These are phyloP conservation scores for Logfia minima DNA, from an alignment of 129 eudicot species.

Conservation along the genomic window DNA sequence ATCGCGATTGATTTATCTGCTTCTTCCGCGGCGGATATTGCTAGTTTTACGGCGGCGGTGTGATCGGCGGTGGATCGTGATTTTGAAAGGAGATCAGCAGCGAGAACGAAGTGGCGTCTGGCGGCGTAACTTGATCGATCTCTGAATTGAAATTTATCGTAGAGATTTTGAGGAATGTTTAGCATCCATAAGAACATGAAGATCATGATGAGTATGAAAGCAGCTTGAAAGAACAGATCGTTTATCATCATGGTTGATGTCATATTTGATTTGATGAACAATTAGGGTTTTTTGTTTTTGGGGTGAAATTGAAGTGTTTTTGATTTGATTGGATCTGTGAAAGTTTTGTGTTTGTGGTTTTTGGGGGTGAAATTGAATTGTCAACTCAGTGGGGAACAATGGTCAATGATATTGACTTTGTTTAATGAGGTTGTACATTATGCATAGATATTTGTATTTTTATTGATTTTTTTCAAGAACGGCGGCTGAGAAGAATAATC, in stretches of 20 bases:
- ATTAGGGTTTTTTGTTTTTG: not conserved
- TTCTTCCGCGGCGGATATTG: constrained; percentile 56
- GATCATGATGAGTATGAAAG: constrained; percentile 26
- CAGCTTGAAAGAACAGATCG: constrained; percentile 57
- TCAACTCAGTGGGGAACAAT: not conserved
- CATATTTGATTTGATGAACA: not conserved
- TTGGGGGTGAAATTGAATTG: not conserved
- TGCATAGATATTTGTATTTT: not conserved
- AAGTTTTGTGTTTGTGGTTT: not conserved
- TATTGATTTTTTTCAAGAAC: not conserved
- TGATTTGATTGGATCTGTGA: not conserved
- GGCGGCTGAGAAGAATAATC: not conserved
- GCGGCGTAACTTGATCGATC: constrained; percentile 45
- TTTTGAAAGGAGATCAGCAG: constrained; percentile 60
- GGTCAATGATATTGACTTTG: not conserved
- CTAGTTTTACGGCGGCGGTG: constrained; percentile 34
- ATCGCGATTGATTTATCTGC: constrained; percentile 56
- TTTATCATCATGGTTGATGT: constrained; percentile 36
- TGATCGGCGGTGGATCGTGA: constrained; percentile 41
- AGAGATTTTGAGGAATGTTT: constrained; percentile 52
- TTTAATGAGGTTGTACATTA: not conserved
- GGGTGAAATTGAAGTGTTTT: not conserved
- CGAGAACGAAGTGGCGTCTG: constrained; percentile 80
- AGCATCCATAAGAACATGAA: constrained; percentile 55
- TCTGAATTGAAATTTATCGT: constrained; percentile 41